These are phyloP conservation scores for Blastobotrys robertii DNA, from an alignment of 805 yeast species.

Conservation along the genomic window DNA sequence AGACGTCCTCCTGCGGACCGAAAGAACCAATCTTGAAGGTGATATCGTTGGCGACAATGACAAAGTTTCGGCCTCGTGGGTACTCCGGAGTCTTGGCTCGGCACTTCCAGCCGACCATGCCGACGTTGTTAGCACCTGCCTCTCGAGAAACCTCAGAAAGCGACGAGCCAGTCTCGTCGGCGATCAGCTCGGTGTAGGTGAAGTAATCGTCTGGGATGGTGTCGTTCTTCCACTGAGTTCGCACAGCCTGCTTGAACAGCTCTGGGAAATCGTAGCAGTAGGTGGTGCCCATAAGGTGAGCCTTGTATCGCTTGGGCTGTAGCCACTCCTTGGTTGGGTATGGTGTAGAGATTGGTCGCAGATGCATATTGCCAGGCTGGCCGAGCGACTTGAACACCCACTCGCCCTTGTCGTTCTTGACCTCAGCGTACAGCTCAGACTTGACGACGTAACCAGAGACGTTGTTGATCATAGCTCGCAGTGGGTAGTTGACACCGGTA, in stretches of 20 bases:
- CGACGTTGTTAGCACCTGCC: slow-evolving; percentile 90
- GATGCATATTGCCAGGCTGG: slow-evolving; percentile 92
- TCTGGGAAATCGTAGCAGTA: slow-evolving; percentile 99
- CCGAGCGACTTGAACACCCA: slow-evolving; percentile 97
- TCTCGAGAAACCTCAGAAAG: slow-evolving; percentile 88
- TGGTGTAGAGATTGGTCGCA: slow-evolving; percentile 91
- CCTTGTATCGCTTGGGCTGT: slow-evolving; percentile 97
- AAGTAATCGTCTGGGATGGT: slow-evolving; percentile 62
- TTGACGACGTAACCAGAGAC: slow-evolving; percentile 96
- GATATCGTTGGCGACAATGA: slow-evolving; percentile 92
- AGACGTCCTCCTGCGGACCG: slow-evolving; percentile 92
- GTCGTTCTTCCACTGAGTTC: slow-evolving; percentile 71
- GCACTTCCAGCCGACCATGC: slow-evolving; percentile 95
- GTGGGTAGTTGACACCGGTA: slow-evolving; percentile 85
- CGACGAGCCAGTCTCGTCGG: slow-evolving; percentile 60
- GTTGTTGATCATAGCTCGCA: slow-evolving; percentile 92
- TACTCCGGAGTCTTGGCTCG: slow-evolving; percentile 92
- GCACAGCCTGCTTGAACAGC: slow-evolving; percentile 85
- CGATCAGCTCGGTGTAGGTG: slow-evolving; percentile 69
- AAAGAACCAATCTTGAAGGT: slow-evolving; percentile 98
- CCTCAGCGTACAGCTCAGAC: slow-evolving; percentile 90
- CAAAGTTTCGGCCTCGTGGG: slow-evolving; percentile 90
- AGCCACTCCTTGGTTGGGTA: slow-evolving; percentile 97
- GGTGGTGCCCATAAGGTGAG: slow-evolving; percentile 96
- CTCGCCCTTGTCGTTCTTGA: slow-evolving; percentile 83